Base-by-base conservation (phyloP, 352 stramenopile species). In the Globisporangium middletonii region DNA sequence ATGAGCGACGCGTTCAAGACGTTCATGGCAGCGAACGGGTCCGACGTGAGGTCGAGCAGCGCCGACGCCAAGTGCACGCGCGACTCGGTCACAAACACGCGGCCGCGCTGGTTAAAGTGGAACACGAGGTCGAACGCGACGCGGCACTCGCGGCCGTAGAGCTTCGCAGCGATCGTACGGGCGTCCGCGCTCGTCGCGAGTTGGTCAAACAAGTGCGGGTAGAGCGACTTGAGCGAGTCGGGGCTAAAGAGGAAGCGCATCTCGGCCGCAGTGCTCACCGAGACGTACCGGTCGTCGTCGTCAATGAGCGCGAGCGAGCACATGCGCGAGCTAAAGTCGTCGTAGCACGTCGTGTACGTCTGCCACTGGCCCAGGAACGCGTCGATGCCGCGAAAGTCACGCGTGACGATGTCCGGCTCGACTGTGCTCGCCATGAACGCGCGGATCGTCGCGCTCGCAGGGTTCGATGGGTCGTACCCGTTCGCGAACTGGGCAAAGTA, bases 321-420 rank as follows among this genome's bases (percentile, higher is more conserved):
- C 28, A 86, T 62, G 28, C 47, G 38, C 19, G 73, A 58, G 15
- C 46, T 52, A 15, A 83, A 60, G 28, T 70, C 57, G 26, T 68
- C 59, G 59, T 87, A 76, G 71, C 72, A 76, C 3, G 58, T 70
- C 35, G 77, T 87, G 59, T 87, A 84, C 57, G 70, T 75, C 53
- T 81, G 68, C 77, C 77, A 87, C 60, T 85, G 77, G 16, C 69
- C 55, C 53, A 85, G 59, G 19, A 78, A 72, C 4, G 70, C 42
- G 12, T 76, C 57, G 3, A 78, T 4, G 8, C 77, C 77, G 35
- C 71, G 50, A 51, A 79, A 84, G 57, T 87, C 77, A 23, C 72
- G 58, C 53, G 72, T 79, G 16, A 85, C 6, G 4, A 85, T 38
- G 42, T 83, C 71, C 0, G 53, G 30, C 4, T 73, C 65, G 46